A percentile compares a stretch with the other conserved stretches of the same genome.
phyloP scores from a whole-genome alignment of 2,329 filamentous ascomycete species.

The Colletotrichum orbiculare region DNA sequence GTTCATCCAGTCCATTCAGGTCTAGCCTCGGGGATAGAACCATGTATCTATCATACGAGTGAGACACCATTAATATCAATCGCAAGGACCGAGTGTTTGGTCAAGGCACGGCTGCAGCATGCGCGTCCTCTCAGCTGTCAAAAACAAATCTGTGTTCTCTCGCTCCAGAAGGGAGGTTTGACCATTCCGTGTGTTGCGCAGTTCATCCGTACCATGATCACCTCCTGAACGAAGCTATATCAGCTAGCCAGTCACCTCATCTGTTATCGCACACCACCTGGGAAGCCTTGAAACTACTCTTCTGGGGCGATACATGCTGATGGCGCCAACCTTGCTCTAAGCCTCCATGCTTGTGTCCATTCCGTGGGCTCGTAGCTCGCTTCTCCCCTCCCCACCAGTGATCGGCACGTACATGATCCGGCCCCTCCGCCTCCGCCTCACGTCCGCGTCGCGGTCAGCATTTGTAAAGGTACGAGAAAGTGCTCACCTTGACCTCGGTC shows the following conservation, averaged over 20 bases:
- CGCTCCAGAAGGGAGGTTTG: not conserved
- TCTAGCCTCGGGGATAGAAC: slow-evolving; percentile 1
- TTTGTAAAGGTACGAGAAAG: not conserved
- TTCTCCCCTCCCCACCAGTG: not conserved
- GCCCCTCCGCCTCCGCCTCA: not conserved
- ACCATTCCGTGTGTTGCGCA: not conserved
- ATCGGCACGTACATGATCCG: not conserved
- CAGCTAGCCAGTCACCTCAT: not conserved
- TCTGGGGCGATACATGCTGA: not conserved
- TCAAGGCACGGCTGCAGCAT: slow-evolving; percentile 3
- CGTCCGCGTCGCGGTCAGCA: slow-evolving; percentile 14
- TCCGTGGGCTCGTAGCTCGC: not conserved
- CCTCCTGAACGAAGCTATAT: not conserved
- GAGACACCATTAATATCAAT: not conserved
- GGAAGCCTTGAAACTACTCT: too few relatives aligned
- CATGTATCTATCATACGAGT: slow-evolving; percentile 16
- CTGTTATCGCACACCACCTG: slow-evolving; percentile 2
- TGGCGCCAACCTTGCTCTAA: slow-evolving; percentile 3
- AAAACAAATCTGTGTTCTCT: not conserved
- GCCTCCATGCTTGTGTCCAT: not conserved
- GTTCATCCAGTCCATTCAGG: not conserved
- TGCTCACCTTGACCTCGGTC: not conserved
- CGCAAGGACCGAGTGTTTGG: not conserved
- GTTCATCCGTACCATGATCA: not conserved
- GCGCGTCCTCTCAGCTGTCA: not conserved